Evolutionary conservation across 106 monocot species (phyloP), one percentile per base, ranked within the genome.

Genomic region (Platanthera zijinensis): DNA sequence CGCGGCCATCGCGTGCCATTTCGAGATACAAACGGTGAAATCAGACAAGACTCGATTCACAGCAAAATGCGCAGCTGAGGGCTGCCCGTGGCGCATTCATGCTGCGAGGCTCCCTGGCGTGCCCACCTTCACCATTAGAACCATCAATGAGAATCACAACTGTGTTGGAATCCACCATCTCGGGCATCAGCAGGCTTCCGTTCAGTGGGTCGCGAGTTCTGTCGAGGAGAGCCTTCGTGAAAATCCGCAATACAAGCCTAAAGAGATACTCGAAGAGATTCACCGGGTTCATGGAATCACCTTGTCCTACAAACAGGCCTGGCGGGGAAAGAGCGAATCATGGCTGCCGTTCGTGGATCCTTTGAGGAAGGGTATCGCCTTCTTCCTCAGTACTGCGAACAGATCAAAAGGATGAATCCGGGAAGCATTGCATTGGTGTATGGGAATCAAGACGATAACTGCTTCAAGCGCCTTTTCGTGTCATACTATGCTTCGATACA

Each of bases 11-110:
- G 89, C 91, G n/a, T 97, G 93, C 78, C 90, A 86, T 76, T 97
- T 97, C 54, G 96, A 97, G 78, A 97, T 97, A 71, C 96, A 97
- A 77, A 97, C 96, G 0, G 93, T 97, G 61, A 97, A 97, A 75
- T 97, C 96, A 2, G 96, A 97, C 74, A 97, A 97, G 78, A 93
- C 91, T 2, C 80, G 96, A 15, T 97, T 97, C 81, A 97, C 96
- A 15, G 96, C 96, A 39, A 97, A 84, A 74, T 97, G 96, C 49
- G 89, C 93, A 0, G 89, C 89, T 48, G 91, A 93, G 48, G 91
- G 86, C 8, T 97, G 96, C 64, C 96, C 96, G 1, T 97, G 93
- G 93, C 76, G 96, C 39, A 91, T 97, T 61, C 96, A 97, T 78
- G 90, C 91, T 21, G 96, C 96, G 5, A 97, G 93, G 80, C 91